phyloP scores from a whole-genome alignment of 1,139 yeast genomes.

The Torulaspora globosa region DNA sequence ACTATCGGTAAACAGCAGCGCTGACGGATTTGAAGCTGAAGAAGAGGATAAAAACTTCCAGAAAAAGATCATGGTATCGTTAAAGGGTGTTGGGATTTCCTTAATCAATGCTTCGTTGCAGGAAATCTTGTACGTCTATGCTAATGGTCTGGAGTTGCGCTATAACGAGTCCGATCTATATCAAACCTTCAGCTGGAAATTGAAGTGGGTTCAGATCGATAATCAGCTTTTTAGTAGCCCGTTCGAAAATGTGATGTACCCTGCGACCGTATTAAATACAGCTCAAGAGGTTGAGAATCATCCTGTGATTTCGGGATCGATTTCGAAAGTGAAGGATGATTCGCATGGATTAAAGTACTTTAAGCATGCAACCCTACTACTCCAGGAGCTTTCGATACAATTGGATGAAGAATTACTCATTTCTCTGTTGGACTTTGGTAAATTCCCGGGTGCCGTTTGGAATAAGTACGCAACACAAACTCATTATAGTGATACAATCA shows the following conservation, averaged over 20 bases:
- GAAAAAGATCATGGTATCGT: constrained; percentile 55
- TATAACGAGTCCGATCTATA: constrained; percentile 82
- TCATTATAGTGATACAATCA: constrained; percentile 48
- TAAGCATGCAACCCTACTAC: constrained; percentile 81
- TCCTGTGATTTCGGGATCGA: constrained; percentile 83
- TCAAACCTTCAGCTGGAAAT: constrained; percentile 71
- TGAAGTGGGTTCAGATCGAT: constrained; percentile 94
- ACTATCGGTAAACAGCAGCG: constrained; percentile 39
- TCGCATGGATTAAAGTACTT: constrained; percentile 85
- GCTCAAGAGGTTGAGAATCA: constrained; percentile 81
- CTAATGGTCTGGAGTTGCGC: constrained; percentile 74
- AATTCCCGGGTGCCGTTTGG: constrained; percentile 71
- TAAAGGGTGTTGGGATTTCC: constrained; percentile 90
- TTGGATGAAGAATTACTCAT: constrained; percentile 90
- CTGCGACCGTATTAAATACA: constrained; percentile 83
- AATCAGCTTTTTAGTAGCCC: constrained; percentile 86
- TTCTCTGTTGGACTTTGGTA: constrained; percentile 74
- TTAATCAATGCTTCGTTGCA: constrained; percentile 65
- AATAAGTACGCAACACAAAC: constrained; percentile 36
- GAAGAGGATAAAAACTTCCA: constrained; percentile 68
- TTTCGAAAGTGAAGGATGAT: constrained; percentile 81
- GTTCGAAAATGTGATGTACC: constrained; percentile 86
- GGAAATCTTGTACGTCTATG: constrained; percentile 77
- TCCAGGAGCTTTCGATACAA: constrained; percentile 90
- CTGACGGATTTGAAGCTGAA: constrained; percentile 56